Evolutionary conservation across 176 grass and related monocot genomes (phyloP), one percentile per base, ranked within the genome.

Genomic region (Typha latifolia): DNA sequence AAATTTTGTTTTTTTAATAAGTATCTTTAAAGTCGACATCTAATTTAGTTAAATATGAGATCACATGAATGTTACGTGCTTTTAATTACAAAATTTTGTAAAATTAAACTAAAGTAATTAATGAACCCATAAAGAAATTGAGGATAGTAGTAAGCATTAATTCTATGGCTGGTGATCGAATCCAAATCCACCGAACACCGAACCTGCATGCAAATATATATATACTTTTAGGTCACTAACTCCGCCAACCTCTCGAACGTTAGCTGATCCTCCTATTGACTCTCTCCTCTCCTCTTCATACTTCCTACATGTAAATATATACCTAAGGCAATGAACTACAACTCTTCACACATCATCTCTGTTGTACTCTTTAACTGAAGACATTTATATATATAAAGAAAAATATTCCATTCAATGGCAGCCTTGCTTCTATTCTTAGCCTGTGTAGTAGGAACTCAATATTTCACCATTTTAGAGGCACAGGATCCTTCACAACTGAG

Each of bases 181-280:
- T 79, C 72, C 67, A 24, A 69, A 86, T 32, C 73, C 82, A 94
- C 85, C 85, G 81, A 88, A 88, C 75, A 67, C 61, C 48, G 8
- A 14, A 32, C 32, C 32, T 12, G 19, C 32, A 48, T n/a, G n/a
- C n/a, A n/a, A n/a, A 26, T 37, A 62, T 53, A 49, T 14, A 1
- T 3, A 19, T 24, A 50, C 23, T 77, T 78, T 83, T 81, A 69
- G 73, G 47, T 85, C 80, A 76, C 90, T 88, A 85, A 72, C 73
- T 74, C 78, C 53, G 81, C 82, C 90, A 80, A 89, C 85, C 77
- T 63, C 59, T 37, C 24, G 12, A 79, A 63, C 53, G 84, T 85
- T 96, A 34, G 87, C 64, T 91, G 71, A 91, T 88, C 91, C 84
- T 62, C 90, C 82, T 79, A 14, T 88, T 91, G 82, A 96, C 91